These are phyloP conservation scores for Macrocystidia cucumis DNA, from an alignment of 1,284 basidiomycete genomes.

Conservation along the genomic window DNA sequence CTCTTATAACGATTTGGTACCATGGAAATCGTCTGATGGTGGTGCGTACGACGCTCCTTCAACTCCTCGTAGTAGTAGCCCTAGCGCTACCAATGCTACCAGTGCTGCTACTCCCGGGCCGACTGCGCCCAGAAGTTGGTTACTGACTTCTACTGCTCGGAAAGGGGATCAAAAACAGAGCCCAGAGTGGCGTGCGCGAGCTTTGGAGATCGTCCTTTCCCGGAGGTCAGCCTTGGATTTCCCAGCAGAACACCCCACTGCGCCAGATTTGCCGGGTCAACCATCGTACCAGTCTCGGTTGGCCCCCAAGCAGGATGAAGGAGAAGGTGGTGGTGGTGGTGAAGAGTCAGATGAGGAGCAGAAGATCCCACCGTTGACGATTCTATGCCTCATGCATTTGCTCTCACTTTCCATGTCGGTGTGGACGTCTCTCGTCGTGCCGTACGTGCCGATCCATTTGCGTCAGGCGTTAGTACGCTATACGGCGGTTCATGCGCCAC, in stretches of 20 bases:
- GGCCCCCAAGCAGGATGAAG: no score
- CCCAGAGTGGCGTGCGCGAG: conserved; percentile 39
- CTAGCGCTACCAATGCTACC: background rate
- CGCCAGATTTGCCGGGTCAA: background rate
- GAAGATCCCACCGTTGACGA: conserved; percentile 38
- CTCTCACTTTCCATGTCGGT: conserved; percentile 26
- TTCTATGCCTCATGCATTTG: conserved; percentile 42
- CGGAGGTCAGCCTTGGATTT: conserved; percentile 14
- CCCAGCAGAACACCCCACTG: background rate
- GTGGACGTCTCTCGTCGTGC: conserved; percentile 34
- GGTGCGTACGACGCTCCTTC: conserved; percentile 2
- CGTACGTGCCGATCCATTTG: conserved; percentile 47
- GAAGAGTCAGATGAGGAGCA: no score
- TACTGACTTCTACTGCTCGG: conserved; percentile 13
- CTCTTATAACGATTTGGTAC: background rate
- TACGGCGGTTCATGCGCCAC: conserved; percentile 45
- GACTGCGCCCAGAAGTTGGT: conserved; percentile 42
- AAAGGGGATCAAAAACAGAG: conserved; percentile 18
- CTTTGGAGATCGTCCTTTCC: conserved; percentile 42
- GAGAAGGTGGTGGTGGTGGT: no score
- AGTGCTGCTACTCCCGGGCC: conserved; percentile 31
- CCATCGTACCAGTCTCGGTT: conserved; percentile 4
- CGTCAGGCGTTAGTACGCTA: conserved; percentile 47
- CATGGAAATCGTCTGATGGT: background rate
- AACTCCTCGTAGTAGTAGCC: conserved; percentile 6